Base-by-base conservation (phyloP, 805 yeast genomes). In the Ogataea allantospora region DNA sequence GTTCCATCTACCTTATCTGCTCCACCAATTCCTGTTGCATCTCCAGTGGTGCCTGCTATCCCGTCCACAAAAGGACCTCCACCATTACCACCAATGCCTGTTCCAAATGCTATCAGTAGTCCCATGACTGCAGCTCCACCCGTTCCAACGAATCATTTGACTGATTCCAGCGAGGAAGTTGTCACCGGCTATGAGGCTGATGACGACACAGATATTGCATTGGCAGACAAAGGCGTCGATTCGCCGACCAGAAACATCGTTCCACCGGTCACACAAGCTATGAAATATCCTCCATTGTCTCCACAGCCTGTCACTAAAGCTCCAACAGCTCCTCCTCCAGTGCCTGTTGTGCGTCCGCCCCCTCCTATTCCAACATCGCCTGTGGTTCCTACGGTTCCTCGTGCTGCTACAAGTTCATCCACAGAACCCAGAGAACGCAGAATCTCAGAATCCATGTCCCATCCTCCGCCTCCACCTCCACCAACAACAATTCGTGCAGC, bases 161-260 rank as follows among this genome's bases (percentile, higher is more conserved):
- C 30, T 24, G 41, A 38, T 14, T 31, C 55, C 16, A 41, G 47
- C 23, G 51, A 38, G 8, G 51, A 46, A 27, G 48, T 53, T 9
- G 57, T 65, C 7, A 74, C 86, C 1, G 88, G 88, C 0, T 80
- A 80, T 51, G 87, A 83, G 39, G 87, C 87, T 0, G 88, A 83
- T 53, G 84, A 76, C 32, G 80, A 73, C 39, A 63, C 67, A 0
- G 61, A 58, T 27, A 46, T 48, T 12, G 55, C 53, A 14, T 44
- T 35, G 15, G 39, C 47, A 2, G 53, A 46, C 15, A 38, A 30
- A 15, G 19, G 25, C 5, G 20, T 19, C 2, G 36, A 33, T 3
- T 23, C 44, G 4, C 40, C 49, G 12, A 7, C 30, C 9, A 30
- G 35, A 17, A 8, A 42, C n/a, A 7, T 21, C 17, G 38, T 46